Base-by-base conservation (phyloP, 2,329 filamentous ascomycete genomes). In the Fusarium hostae region DNA sequence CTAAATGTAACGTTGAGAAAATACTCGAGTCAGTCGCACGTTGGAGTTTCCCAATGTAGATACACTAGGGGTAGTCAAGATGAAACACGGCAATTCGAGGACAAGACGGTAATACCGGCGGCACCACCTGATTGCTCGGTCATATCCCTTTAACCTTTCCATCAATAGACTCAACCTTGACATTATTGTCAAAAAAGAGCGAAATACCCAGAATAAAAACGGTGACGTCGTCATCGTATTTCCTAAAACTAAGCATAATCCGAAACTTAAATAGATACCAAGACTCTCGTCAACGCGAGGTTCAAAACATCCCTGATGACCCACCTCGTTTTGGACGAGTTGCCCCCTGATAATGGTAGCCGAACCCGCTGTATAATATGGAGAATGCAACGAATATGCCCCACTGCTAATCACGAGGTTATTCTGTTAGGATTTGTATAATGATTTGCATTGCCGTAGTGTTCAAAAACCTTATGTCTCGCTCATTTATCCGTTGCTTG, bases 261-360 rank as follows among this genome's bases (percentile, higher is more conserved):
- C 40, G 54, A 56, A 56, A 56, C 28, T 56, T n/a, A 35, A 48
- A 35, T 47, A 10, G 34, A 18, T 20, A 34, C 30, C 30, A 28
- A 48, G 40, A n/a, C 54, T n/a, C 37, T 20, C 28, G 28, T 18
- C 40, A 48, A 35, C 40, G 35, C 59, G 41, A 26, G 60, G 35
- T 43, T 39, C 43, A 15, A 22, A 34, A 39, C 59, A 48, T 26
- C 60, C 60, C 35, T 50, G 60, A 12, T 5, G 37, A 26, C 63
- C 60, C 50, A 50, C 63, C 24, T 16, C 47, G 63, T 65, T 65
- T 65, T 60, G 37, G 37, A 45, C 54, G n/a, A 24, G 63, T 55
- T 34, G 28, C 47, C 52, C 50, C 44, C 60, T 50, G 18, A n/a
- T 37, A 44, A 64, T 35, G 59, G 39, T 2, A 47, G 20, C n/a